Base-by-base conservation (phyloP, 768 basidiomycete species). In the Gelatoporia subvermispora region DNA sequence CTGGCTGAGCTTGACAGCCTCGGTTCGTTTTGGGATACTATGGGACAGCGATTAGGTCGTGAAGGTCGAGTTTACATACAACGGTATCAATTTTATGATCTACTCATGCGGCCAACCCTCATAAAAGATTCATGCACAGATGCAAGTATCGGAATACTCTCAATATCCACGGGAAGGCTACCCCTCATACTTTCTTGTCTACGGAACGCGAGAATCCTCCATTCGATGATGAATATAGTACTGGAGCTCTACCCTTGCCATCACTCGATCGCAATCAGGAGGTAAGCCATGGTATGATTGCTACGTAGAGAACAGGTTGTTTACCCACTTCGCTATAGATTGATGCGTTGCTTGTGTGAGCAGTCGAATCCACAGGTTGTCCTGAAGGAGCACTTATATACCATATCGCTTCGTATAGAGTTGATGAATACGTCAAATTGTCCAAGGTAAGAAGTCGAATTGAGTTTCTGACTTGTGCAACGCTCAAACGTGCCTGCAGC, bases 331-430 rank as follows among this genome's bases (percentile, higher is more conserved):
- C 35, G 8, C 51, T 44, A 8, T 42, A 83, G 80, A 66, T 84
- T 3, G 81, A 84, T 53, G 70, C 76, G 1, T 68, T 83, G 11
- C 70, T 84, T 16, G 73, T 80, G 81, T 84, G 60, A 52, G 51
- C 36, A 17, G 9, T 1, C 38, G 17, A 4, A 21, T n/a, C 25
- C 16, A 7, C 41, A 38, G 35, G 44, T 31, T 23, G 22, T 8
- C 23, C 7, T 16, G 23, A 31, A 16, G 21, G 18, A 43, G 3
- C 21, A 28, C 16, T 48, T n/a, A 28, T 24, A 8, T 16, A 48
- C 31, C 34, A 36, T 10, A 8, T 41, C 18, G 22, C 24, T 7
- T 15, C 10, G 20, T n/a, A 35, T 38, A 64, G 62, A n/a, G 43
- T 64, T 8, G 60, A 62, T 45, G 64, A 65, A 43, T 65, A 62